Conservation (phyloP, 192 early-diverging fungal genomes). For the Linnemannia elongata region DNA sequence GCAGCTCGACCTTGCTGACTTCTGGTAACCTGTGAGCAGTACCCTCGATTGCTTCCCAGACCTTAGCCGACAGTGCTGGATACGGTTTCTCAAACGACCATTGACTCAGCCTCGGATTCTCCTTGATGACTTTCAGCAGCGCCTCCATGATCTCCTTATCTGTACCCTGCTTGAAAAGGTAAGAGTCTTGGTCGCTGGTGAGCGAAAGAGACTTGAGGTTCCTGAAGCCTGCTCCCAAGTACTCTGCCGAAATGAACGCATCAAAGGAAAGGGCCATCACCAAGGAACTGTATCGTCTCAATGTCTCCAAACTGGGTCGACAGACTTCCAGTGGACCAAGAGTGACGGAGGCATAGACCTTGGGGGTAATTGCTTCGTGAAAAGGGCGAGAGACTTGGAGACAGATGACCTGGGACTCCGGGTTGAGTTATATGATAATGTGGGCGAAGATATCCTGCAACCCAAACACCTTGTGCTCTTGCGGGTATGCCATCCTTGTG, state of each 20-base stretch:
- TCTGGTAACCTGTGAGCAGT: neutral
- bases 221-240: slow-evolving; percentile 1
- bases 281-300: neutral
- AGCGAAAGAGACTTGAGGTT: slow-evolving; percentile 18
- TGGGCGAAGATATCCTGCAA: neutral
- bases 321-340: neutral
- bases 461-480: neutral
- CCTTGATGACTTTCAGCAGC: slow-evolving; percentile 7
- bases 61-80: slow-evolving; percentile 1
- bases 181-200: neutral
- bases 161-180: neutral
- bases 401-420: slow-evolving; percentile 7
- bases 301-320: slow-evolving; percentile 14
- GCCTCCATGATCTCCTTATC: slow-evolving; percentile 13
- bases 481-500: neutral
- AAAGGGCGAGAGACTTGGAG: slow-evolving; percentile 9
- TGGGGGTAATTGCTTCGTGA: neutral
- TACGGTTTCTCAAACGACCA: slow-evolving; percentile 12
- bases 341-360: slow-evolving; percentile 10
- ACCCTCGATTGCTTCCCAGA: slow-evolving; percentile 11
- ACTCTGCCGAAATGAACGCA: slow-evolving; percentile 15
- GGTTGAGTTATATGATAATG: neutral
- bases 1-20: neutral
- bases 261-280: slow-evolving; percentile 3
- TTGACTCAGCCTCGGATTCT: slow-evolving; percentile 10